Evolutionary conservation across 2,329 filamentous ascomycete species (phyloP).

Genomic region (Gaeumannomyces sp.): DNA sequence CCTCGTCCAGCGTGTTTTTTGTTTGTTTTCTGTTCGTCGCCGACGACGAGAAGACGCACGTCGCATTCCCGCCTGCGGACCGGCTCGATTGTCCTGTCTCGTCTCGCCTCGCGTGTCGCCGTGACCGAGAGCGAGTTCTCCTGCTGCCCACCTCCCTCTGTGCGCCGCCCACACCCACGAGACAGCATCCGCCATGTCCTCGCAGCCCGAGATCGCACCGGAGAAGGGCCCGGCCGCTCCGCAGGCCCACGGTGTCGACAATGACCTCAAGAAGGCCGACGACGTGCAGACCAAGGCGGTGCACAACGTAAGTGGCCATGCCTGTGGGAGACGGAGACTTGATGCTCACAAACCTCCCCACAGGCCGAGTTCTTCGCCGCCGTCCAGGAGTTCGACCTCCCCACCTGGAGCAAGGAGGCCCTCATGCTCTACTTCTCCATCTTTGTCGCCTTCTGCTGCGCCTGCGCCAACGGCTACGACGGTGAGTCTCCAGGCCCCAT

Average conservation of each 20-base stretch:
- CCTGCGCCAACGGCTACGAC: constrained; percentile 43
- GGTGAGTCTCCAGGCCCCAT: constrained; percentile 13
- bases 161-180: no score
- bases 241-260: constrained; percentile 21
- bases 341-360: neutral
- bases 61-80: neutral
- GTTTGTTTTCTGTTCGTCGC: neutral
- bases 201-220: neutral
- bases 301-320: constrained; percentile 29
- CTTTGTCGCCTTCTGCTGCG: constrained; percentile 39
- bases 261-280: constrained; percentile 17
- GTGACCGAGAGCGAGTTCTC: no score
- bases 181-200: neutral
- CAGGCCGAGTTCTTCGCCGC: constrained; percentile 43
- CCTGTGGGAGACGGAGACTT: neutral
- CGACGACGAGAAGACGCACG: neutral
- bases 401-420: constrained; percentile 34
- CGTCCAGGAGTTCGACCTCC: constrained; percentile 38
- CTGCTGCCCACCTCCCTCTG: no score
- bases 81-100: neutral
- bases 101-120: neutral
- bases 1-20: neutral
- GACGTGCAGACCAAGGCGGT: constrained; percentile 35
- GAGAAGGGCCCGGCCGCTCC: neutral
- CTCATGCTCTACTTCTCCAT: constrained; percentile 37